phyloP scores from a whole-genome alignment of 345 rosid species.

The Geranium brycei region DNA sequence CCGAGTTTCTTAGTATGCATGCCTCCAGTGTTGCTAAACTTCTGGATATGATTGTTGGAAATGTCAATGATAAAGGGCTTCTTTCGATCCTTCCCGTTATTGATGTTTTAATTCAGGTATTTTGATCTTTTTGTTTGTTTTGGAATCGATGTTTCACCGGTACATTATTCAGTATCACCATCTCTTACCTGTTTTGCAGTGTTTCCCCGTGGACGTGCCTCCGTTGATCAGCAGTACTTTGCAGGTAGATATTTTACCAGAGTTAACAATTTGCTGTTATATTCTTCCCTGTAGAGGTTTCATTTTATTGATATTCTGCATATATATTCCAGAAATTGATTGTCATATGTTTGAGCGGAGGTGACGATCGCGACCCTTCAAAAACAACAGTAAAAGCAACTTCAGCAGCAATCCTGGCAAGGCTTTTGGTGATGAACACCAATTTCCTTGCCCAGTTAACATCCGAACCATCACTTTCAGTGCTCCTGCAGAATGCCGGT shows the following conservation, averaged over 20 bases:
- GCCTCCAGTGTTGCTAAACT: constrained; percentile 74
- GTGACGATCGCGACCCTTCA: constrained; percentile 72
- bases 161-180: not conserved
- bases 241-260: constrained; percentile 38
- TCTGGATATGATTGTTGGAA: constrained; percentile 85
- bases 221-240: constrained; percentile 67
- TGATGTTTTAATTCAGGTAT: constrained; percentile 82
- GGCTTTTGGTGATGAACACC: constrained; percentile 92
- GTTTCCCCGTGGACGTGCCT: constrained; percentile 79
- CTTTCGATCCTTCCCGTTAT: constrained; percentile 72
- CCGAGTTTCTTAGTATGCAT: constrained; percentile 65
- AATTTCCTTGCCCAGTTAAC: constrained; percentile 75
- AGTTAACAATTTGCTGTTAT: constrained; percentile 4
- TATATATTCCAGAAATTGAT: constrained; percentile 51
- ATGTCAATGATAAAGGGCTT: constrained; percentile 79
- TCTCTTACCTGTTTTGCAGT: constrained; percentile 31
- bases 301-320: constrained; percentile 6
- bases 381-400: constrained; percentile 74
- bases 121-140: not conserved
- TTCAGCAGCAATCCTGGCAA: constrained; percentile 78
- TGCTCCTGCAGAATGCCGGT: constrained; percentile 69
- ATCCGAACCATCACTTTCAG: constrained; percentile 64
- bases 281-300: constrained; percentile 4
- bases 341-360: constrained; percentile 73
- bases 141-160: too few species aligned